These are phyloP conservation scores for Blastocrithidia nonstop DNA, from an alignment of 208 protist genomes.

Conservation along the genomic window DNA sequence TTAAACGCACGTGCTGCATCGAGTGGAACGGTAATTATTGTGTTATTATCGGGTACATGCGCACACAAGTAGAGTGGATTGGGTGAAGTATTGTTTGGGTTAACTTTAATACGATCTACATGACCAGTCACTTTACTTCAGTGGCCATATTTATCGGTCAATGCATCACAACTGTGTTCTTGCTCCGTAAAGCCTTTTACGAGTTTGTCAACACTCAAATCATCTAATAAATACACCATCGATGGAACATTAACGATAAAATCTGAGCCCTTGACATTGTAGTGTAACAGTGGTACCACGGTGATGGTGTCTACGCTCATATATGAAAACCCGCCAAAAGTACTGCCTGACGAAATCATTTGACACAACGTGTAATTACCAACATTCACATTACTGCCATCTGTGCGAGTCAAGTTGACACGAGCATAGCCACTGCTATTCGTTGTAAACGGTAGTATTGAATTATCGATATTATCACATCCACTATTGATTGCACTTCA, in stretches of 20 bases:
- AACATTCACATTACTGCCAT: slow-evolving; percentile 8
- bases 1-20: too few relatives aligned
- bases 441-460: slow-evolving; percentile 30
- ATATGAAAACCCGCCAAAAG: slow-evolving; percentile 4
- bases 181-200: slow-evolving; percentile 44
- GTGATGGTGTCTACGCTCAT: slow-evolving; percentile 13
- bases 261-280: slow-evolving; percentile 19
- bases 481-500: too few relatives aligned
- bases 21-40: too few relatives aligned
- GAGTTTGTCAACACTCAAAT: slow-evolving; percentile 15
- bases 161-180: too few relatives aligned
- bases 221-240: slow-evolving; percentile 20
- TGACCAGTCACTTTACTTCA: too few relatives aligned
- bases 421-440: slow-evolving; percentile 22
- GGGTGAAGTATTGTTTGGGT: too few relatives aligned
- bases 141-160: too few relatives aligned
- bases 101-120: too few relatives aligned
- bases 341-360: too few relatives aligned
- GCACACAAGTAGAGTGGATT: too few relatives aligned
- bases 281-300: slow-evolving; percentile 23
- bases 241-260: slow-evolving; percentile 29
- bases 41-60: too few relatives aligned
- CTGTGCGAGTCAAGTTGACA: slow-evolving; percentile 14
- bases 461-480: slow-evolving; percentile 3
- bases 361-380: slow-evolving; percentile 49